Base-by-base conservation (phyloP, 306 rosid species). In the Canavalia ensiformis region DNA sequence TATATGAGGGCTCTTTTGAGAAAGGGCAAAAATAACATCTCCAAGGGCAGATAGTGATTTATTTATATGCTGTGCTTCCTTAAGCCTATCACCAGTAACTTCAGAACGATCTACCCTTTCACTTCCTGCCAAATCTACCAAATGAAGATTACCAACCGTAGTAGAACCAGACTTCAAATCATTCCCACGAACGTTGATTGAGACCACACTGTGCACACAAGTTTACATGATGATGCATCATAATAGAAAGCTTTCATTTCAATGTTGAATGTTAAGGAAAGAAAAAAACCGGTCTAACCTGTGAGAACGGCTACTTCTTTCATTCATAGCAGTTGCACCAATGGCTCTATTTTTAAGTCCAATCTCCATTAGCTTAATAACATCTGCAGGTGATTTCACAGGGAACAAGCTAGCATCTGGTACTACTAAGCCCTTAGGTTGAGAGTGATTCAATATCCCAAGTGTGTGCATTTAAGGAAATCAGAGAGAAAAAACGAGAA, bases 71-170 rank as follows among this genome's bases (percentile, higher is more conserved):
- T 90, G 97, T 77, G 99, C 98, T 90, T 95, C 99, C 82, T 63
- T 95, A 25, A 95, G 98, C 67, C 99, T 88, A 74, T 95, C 99
- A 28, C 99, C 98, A 0, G 84, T 89, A 51, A 88, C 99, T 86
- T 95, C 99, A 13, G 98, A 89, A 11, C 99, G 94, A 80, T 95
- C 98, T 9, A 95, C 90, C 78, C 99, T 92, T 82, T 95, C 98
- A 74, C 97, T 95, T 85, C 99, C 99, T 5, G 99, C 99, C 55
- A 95, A 94, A 88, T 95, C 99, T 84, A 95, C 97, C 83, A 95
- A 89, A 80, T 95, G 93, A 87, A 95, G 98, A 86, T 95, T 90
- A 57, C 98, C 97, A 44, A 57, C 28, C 58, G 70, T 35, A 57
- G 68, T 65, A 41, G 87, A 78, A 71, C 83, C 88, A 3, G 87